A percentile compares a stretch with the other conserved stretches of the same genome.
Evolutionary conservation across 768 basidiomycete genomes (phyloP).

Genomic region (Termitomyces sp.): DNA sequence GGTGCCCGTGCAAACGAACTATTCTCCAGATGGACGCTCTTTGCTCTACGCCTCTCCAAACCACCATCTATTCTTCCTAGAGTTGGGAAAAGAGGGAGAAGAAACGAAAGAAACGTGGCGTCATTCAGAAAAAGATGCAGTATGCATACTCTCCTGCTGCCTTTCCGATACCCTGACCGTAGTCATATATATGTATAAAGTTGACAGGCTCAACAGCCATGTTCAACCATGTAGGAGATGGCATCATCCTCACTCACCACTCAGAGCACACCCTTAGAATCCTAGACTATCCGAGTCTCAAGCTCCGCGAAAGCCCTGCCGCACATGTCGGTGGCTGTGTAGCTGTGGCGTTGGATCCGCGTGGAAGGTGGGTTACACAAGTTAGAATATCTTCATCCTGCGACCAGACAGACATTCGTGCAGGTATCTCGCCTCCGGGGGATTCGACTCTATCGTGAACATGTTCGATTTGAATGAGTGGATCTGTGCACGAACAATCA

Average conservation of each 20-base stretch:
- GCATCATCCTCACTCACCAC: constrained; percentile 59
- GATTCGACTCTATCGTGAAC: constrained; percentile 78
- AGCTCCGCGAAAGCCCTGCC: constrained; percentile 52
- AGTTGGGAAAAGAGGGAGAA: constrained; percentile 45
- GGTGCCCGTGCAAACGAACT: constrained; percentile 60
- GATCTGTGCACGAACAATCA: constrained; percentile 74
- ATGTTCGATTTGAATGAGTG: constrained; percentile 76
- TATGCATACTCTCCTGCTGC: constrained; percentile 14
- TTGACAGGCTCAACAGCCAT: constrained; percentile 59
- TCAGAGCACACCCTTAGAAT: constrained; percentile 62
- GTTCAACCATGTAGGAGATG: constrained; percentile 74
- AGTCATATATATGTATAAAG: constrained; percentile 18
- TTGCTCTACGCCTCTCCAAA: constrained; percentile 58
- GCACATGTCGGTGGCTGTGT: constrained; percentile 81
- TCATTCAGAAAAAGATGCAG: constrained; percentile 44
- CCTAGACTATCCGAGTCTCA: constrained; percentile 61
- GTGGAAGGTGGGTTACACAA: constrained; percentile 46
- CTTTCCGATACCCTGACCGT: neutral
- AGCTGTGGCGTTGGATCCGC: constrained; percentile 73
- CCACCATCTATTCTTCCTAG: constrained; percentile 58
- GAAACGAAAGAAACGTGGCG: constrained; percentile 44
- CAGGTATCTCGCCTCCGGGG: constrained; percentile 76
- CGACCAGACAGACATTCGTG: constrained; percentile 2
- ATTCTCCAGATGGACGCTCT: constrained; percentile 66
- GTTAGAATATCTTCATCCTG: neutral